Percentiles rank a stretch among this genome's conserved stretches.
Evolutionary conservation across 352 stramenopile genomes (phyloP).

Genomic region (Phytopythium delawarense): DNA sequence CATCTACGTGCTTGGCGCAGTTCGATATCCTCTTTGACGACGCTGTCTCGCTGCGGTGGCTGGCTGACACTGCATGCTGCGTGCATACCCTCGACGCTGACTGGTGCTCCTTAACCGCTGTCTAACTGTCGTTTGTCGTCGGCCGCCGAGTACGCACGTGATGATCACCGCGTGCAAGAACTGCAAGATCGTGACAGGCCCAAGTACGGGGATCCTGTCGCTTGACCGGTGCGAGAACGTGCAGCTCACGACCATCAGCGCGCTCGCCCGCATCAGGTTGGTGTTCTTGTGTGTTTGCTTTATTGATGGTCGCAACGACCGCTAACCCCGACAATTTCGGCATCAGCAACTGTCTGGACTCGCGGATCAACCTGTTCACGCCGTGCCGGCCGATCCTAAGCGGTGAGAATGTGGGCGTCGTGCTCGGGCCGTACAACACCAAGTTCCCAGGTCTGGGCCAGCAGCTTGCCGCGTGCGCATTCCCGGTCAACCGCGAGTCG

Average conservation of each 20-base stretch:
- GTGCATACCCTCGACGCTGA: not conserved
- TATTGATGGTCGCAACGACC: no score
- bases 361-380: conserved; percentile 90
- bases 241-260: conserved; percentile 81
- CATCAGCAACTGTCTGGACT: conserved; percentile 93
- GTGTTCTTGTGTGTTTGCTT: not conserved
- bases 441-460: conserved; percentile 91
- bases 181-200: conserved; percentile 95
- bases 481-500: conserved; percentile 45
- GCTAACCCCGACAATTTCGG: no score
- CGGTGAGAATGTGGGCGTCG: conserved; percentile 93
- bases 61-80: not conserved
- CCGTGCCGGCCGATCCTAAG: conserved; percentile 89
- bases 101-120: conserved; percentile 47
- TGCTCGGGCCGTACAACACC: conserved; percentile 95
- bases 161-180: conserved; percentile 93
- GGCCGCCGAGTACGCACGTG: conserved; percentile 62
- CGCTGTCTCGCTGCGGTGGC: not conserved
- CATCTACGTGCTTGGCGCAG: conserved; percentile 93
- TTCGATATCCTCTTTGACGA: conserved; percentile 78
- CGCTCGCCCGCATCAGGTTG: conserved; percentile 85
- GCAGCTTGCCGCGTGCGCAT: conserved; percentile 45
- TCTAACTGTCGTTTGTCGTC: conserved; percentile 2
- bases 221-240: conserved; percentile 95
- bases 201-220: conserved; percentile 89